Percentiles rank a stretch among this genome's conserved stretches.
Evolutionary conservation across 495 filamentous ascomycete species (phyloP).

Genomic region (Aspergillus affinis): DNA sequence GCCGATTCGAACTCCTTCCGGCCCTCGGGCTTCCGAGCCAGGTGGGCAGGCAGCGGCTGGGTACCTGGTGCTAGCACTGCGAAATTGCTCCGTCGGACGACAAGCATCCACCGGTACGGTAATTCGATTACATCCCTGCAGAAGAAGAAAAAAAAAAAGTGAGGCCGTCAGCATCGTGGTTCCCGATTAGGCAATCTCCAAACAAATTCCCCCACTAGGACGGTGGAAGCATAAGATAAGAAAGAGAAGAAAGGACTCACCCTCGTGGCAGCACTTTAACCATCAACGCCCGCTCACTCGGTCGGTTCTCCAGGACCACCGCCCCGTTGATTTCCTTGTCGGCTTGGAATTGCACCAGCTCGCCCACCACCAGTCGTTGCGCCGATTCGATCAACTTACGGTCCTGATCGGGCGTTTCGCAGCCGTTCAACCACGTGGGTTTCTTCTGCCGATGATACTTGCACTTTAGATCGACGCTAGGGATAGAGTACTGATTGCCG

Average conservation of each 20-base stretch:
- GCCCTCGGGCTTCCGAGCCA: conserved; percentile 48
- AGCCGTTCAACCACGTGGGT: conserved; percentile 56
- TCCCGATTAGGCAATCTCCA: conserved; percentile 17
- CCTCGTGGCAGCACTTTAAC: conserved; percentile 86
- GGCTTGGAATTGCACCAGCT: conserved; percentile 87
- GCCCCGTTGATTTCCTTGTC: conserved; percentile 90
- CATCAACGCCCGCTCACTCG: conserved; percentile 62
- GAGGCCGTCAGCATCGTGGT: conserved; percentile 13
- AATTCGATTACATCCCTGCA: conserved; percentile 52
- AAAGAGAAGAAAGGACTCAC: conserved; percentile 51
- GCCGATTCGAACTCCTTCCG: conserved; percentile 49
- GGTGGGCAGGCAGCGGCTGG: conserved; percentile 59
- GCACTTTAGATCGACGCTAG: conserved; percentile 88
- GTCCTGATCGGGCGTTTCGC: conserved; percentile 72
- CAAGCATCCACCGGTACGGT: conserved; percentile 55
- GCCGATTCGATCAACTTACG: conserved; percentile 60
- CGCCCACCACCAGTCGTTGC: conserved; percentile 63
- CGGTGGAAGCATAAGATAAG: conserved; percentile 28
- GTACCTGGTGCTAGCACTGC: conserved; percentile 52
- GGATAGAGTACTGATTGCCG: conserved; percentile 84
- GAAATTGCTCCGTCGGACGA: conserved; percentile 53
- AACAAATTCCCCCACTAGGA: conserved; percentile 14
- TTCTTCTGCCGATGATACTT: conserved; percentile 89
- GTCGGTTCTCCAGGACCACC: conserved; percentile 80
- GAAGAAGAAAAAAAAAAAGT: background rate